Percentiles rank a stretch among this genome's conserved stretches.
phyloP scores from a whole-genome alignment of 2,329 filamentous ascomycete species.

The Rhynchosporium graminicola region DNA sequence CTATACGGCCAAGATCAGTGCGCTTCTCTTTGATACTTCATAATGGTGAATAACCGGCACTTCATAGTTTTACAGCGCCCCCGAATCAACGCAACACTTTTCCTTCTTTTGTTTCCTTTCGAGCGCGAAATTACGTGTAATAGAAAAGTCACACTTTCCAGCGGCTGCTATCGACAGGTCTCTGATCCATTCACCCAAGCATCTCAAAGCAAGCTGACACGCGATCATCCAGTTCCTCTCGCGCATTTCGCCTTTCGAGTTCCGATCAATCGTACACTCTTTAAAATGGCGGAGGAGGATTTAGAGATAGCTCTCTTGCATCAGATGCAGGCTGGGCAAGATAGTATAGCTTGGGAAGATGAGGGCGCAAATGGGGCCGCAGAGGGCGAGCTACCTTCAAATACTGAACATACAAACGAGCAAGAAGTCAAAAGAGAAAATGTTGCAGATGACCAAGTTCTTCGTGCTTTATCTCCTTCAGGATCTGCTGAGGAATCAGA shows the following conservation, averaged over 20 bases:
- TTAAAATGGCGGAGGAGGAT: conserved; percentile 42
- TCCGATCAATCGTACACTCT: conserved; percentile 10
- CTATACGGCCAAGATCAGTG: no score
- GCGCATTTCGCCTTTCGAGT: background rate
- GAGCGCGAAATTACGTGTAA: background rate
- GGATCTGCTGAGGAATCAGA: conserved; percentile 37
- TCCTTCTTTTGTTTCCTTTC: background rate
- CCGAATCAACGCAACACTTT: background rate
- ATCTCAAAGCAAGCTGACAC: conserved; percentile 8
- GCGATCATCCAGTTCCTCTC: conserved; percentile 6
- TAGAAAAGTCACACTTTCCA: background rate
- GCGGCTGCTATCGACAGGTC: background rate
- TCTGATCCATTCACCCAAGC: background rate
- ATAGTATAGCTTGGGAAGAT: conserved; percentile 38
- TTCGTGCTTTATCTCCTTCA: conserved; percentile 42
- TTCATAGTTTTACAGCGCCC: no score
- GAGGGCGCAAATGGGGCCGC: conserved; percentile 35
- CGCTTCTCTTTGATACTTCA: no score
- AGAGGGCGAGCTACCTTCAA: conserved; percentile 39
- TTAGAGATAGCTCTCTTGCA: conserved; percentile 43
- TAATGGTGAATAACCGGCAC: background rate
- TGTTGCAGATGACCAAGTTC: conserved; percentile 43
- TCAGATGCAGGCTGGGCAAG: conserved; percentile 41
- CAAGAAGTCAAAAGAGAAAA: conserved; percentile 42
- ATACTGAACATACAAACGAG: conserved; percentile 42